Evolutionary conservation across 129 eudicot species (phyloP).

Genomic region (Ambrosia artemisiifolia): DNA sequence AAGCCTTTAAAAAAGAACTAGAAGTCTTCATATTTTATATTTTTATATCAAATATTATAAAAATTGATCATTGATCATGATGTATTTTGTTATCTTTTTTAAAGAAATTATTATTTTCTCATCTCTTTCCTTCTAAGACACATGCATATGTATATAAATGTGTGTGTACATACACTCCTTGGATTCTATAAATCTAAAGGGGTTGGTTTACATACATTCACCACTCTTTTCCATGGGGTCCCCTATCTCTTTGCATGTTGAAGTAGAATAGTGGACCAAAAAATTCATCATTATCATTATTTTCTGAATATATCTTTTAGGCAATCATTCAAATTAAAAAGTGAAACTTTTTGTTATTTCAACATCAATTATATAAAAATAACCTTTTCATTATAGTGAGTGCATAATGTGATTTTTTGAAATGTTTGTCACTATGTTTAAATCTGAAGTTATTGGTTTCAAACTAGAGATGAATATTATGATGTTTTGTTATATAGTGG

Average conservation of each 20-base stretch:
- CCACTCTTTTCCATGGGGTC: not conserved
- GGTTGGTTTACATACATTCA: not conserved
- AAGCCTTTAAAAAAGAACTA: too few species aligned
- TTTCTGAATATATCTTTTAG: constrained; percentile 2
- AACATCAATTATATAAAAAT: not conserved
- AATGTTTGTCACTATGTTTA: too few species aligned
- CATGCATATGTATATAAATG: not conserved
- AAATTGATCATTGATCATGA: too few species aligned
- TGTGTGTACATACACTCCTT: not conserved
- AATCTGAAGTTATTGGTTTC: too few species aligned
- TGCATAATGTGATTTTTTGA: too few species aligned
- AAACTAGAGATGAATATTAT: too few species aligned
- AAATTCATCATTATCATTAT: constrained; percentile 2
- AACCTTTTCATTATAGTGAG: not conserved
- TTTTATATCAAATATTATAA: too few species aligned
- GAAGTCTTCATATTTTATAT: too few species aligned
- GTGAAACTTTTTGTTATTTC: not conserved
- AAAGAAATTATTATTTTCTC: too few species aligned
- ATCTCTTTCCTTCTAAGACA: too few species aligned
- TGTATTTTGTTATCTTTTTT: too few species aligned
- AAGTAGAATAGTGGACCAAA: not conserved
- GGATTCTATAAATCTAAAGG: constrained; percentile 3
- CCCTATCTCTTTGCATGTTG: constrained; percentile 6
- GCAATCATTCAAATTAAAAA: not conserved
- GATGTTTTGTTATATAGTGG: too few species aligned